Base-by-base conservation (phyloP, 2,329 filamentous ascomycete genomes). In the Aspergillus floridensis region DNA sequence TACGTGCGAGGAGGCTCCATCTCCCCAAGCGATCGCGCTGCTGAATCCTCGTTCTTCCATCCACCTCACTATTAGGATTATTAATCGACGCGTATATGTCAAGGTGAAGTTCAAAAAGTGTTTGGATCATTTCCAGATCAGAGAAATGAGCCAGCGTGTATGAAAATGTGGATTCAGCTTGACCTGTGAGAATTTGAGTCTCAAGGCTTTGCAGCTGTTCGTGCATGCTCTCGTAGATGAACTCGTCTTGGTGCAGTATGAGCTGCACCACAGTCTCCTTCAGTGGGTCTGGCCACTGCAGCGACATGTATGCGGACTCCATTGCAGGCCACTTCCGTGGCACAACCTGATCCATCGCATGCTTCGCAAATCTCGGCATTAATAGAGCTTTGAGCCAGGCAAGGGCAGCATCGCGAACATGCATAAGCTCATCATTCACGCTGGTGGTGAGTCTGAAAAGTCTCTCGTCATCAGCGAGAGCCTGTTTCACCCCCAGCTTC, bases 91-190 rank as follows among this genome's bases (percentile, higher is more conserved):
- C 82, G 69, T 86, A 88, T 8, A 88, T 77, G 67, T 90, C 87
- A 5, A 90, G 78, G 66, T 90, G 87, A 32, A 90, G 74, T 70
- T 90, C 88, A 64, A 87, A 88, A 3, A 90, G 74, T 2, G 81
- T 81, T 68, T 90, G 80, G 1, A 82, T 75, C 70, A 87, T 80
- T 53, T 85, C 83, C 46, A 83, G 70, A 29, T 79, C 67, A 12
- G 70, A 70, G 22, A 74, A 61, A 47, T 81, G 71, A 32, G 70
- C 62, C 2, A 63, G 24, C 12, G 68, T 63, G 55, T 73, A 75
- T 35, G 66, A 50, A 53, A 74, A 73, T 14, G 59, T 56, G 35
- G 49, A 38, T 11, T 63, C 65, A 26, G 56, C 29, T 8, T 52
- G 59, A 24, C 58, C 59, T 11, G 61, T 52, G 19, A 78, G 67